phyloP scores from a whole-genome alignment of 1,284 basidiomycete genomes.

The Marasmius sp. region DNA sequence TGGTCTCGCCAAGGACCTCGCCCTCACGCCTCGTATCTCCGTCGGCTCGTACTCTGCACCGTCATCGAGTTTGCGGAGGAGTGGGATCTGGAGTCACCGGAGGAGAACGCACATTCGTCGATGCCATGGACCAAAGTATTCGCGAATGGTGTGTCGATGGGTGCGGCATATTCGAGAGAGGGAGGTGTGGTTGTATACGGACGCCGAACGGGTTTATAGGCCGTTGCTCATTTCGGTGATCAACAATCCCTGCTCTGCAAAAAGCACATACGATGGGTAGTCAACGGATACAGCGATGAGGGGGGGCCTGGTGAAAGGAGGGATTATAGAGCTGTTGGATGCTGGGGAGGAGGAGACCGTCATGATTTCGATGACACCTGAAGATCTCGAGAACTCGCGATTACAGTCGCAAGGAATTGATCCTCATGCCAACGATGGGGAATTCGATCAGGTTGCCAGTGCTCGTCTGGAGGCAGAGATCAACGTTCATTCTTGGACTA shows the following conservation, averaged over 20 bases:
- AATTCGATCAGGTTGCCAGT: conserved; percentile 88
- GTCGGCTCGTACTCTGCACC: conserved; percentile 93
- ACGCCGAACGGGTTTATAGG: conserved; percentile 94
- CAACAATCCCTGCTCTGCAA: conserved; percentile 83
- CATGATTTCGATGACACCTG: conserved; percentile 98
- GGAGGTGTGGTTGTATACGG: conserved; percentile 93
- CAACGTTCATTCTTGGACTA: conserved; percentile 92
- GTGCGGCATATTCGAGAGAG: conserved; percentile 94
- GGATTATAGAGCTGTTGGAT: conserved; percentile 93
- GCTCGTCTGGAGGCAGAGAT: conserved; percentile 80
- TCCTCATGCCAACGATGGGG: conserved; percentile 56
- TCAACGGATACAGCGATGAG: conserved; percentile 53
- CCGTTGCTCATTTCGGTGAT: conserved; percentile 95
- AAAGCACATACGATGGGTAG: conserved; percentile 80
- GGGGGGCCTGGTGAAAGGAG: conserved; percentile 77
- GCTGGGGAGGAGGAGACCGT: conserved; percentile 97
- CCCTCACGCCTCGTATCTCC: conserved; percentile 97
- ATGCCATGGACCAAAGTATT: conserved; percentile 94
- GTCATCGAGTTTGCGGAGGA: conserved; percentile 99
- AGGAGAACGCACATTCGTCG: conserved; percentile 85
- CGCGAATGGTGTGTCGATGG: conserved; percentile 99
- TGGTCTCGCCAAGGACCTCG: conserved; percentile 97
- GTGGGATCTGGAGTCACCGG: conserved; percentile 92
- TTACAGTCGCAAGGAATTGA: conserved; percentile 65
- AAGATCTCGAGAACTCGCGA: conserved; percentile 88